These are phyloP conservation scores for Yamadazyma pseudoaaseri DNA, from an alignment of 1,139 yeast genomes.

Conservation along the genomic window DNA sequence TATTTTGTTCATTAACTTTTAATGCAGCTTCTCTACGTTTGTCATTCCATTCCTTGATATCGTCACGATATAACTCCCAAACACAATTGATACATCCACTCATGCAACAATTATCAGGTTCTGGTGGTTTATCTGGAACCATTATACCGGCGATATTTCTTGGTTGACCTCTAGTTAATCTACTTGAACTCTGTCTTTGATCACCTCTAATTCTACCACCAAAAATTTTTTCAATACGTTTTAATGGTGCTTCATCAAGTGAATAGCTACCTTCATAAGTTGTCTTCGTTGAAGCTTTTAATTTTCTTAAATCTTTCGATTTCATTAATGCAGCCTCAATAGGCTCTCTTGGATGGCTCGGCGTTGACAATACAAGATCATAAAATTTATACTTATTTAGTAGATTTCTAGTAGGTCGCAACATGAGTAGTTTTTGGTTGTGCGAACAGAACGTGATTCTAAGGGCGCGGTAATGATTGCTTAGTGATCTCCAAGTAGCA, in stretches of 20 bases:
- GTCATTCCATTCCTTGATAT: constrained; percentile 75
- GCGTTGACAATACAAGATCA: constrained; percentile 36
- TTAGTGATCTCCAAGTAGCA: too few species aligned
- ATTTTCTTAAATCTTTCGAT: constrained; percentile 17
- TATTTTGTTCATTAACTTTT: constrained; percentile 34
- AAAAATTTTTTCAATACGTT: constrained; percentile 50
- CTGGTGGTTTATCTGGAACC: constrained; percentile 79
- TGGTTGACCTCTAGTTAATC: constrained; percentile 43
- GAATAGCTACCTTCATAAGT: constrained; percentile 49
- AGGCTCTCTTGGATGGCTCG: constrained; percentile 25
- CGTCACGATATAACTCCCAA: constrained; percentile 91
- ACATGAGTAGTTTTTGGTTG: too few species aligned
- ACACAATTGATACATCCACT: constrained; percentile 96
- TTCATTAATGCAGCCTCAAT: constrained; percentile 31
- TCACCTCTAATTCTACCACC: constrained; percentile 63
- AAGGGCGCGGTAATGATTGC: too few species aligned
- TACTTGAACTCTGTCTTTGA: constrained; percentile 48
- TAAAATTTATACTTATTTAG: constrained; percentile 28
- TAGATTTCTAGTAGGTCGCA: neutral
- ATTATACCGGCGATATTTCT: constrained; percentile 62
- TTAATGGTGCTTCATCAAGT: constrained; percentile 40
- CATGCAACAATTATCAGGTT: constrained; percentile 97
- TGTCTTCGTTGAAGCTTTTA: constrained; percentile 22
- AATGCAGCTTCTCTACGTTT: constrained; percentile 61
- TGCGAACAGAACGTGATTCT: too few species aligned